A percentile compares a stretch with the other conserved stretches of the same genome.
phyloP scores from a whole-genome alignment of 352 stramenopile genomes.

The Phytophthora ohioensis region DNA sequence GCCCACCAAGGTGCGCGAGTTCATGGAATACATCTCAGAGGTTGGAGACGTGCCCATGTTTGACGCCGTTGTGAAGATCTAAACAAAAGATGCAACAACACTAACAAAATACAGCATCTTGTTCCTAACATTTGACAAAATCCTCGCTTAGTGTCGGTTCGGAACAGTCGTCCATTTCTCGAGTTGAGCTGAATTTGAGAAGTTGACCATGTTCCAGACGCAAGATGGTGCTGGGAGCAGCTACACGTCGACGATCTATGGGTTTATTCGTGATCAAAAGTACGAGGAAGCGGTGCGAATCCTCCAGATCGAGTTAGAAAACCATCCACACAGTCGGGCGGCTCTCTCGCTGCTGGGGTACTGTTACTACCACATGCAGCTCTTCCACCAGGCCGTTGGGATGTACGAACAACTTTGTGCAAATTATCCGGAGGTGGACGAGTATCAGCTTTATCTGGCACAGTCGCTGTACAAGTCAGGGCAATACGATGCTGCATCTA shows the following conservation, averaged over 20 bases:
- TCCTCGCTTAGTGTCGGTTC: slow-evolving; percentile 37
- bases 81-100: slow-evolving; percentile 10
- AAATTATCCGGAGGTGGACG: slow-evolving; percentile 94
- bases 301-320: slow-evolving; percentile 93
- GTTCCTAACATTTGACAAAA: slow-evolving; percentile 1
- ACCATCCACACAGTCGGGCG: slow-evolving; percentile 93
- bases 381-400: slow-evolving; percentile 90
- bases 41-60: slow-evolving; percentile 49
- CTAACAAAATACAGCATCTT: neutral
- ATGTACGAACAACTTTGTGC: slow-evolving; percentile 96
- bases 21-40: slow-evolving; percentile 52
- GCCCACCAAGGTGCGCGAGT: slow-evolving; percentile 56
- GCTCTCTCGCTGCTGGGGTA: slow-evolving; percentile 97
- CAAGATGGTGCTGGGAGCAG: slow-evolving; percentile 70
- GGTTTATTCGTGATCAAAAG: slow-evolving; percentile 94
- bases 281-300: slow-evolving; percentile 94
- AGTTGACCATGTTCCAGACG: slow-evolving; percentile 62
- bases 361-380: slow-evolving; percentile 97
- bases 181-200: neutral
- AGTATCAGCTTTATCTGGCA: slow-evolving; percentile 97
- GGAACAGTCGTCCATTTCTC: slow-evolving; percentile 37
- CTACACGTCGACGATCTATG: slow-evolving; percentile 96
- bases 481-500: slow-evolving; percentile 82
- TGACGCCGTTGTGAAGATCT: slow-evolving; percentile 52
- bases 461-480: slow-evolving; percentile 95